Evolutionary conservation across 2,329 filamentous ascomycete species (phyloP).

Genomic region (Botryotinia narcissicola): DNA sequence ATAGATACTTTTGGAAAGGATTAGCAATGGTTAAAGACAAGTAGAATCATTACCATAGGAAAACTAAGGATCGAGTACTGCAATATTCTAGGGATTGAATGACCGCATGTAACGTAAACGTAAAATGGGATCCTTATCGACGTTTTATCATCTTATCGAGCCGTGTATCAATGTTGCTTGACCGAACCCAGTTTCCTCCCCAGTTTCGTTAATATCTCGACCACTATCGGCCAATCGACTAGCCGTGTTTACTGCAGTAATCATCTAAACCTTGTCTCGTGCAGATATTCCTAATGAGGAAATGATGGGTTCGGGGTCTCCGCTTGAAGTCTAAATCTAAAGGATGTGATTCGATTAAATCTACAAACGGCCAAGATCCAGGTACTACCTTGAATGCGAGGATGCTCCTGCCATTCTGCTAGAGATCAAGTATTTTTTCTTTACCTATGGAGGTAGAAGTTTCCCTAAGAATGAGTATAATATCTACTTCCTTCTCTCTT

Average conservation of each 20-base stretch:
- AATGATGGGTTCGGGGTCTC: conserved; percentile 2
- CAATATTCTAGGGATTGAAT: not conserved
- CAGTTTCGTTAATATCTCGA: not conserved
- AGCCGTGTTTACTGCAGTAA: not conserved
- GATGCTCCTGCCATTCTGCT: not conserved
- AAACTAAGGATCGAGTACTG: not conserved
- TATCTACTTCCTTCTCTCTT: not conserved
- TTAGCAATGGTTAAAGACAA: not conserved
- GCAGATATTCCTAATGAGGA: not conserved
- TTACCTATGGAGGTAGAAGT: not conserved
- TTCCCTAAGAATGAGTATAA: not conserved
- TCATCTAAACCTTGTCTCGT: not conserved
- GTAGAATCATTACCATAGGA: not conserved
- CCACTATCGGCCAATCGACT: not conserved
- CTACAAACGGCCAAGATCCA: conserved; percentile 2
- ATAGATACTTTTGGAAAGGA: not conserved
- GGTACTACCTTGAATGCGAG: not conserved
- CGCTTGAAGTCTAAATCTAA: not conserved
- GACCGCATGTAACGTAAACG: conserved; percentile 1
- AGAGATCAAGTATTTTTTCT: not conserved
- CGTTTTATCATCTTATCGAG: conserved; percentile 9
- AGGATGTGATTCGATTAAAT: conserved; percentile 3
- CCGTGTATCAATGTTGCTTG: not conserved
- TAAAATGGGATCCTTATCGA: not conserved
- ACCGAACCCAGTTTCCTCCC: not conserved